phyloP scores from a whole-genome alignment of 495 filamentous ascomycete genomes.

The Thermochaetoides thermophila region DNA sequence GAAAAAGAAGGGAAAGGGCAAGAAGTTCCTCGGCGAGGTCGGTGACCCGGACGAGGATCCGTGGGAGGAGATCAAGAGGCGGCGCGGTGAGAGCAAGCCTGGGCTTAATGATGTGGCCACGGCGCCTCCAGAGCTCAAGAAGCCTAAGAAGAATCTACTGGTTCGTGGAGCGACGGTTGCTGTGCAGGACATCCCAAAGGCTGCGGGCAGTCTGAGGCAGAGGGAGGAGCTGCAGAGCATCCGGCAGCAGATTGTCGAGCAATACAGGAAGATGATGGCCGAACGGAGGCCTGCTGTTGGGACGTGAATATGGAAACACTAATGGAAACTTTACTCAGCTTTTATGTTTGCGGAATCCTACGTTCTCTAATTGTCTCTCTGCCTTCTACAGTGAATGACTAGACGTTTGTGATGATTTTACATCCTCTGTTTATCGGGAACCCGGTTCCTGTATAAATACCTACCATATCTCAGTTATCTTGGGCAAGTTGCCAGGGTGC shows the following conservation, averaged over 20 bases:
- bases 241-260: conserved; percentile 62
- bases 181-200: conserved; percentile 58
- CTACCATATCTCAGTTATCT: no score
- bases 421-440: no score
- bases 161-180: conserved; percentile 56
- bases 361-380: no score
- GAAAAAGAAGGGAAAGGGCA: conserved; percentile 37
- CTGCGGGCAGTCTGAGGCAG: conserved; percentile 63
- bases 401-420: no score
- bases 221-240: conserved; percentile 69
- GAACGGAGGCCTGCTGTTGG: conserved; percentile 32
- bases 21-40: conserved; percentile 24
- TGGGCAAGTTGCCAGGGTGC: no score
- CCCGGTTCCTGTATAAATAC: no score
- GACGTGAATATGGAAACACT: neutral
- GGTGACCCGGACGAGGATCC: conserved; percentile 46
- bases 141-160: conserved; percentile 54
- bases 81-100: conserved; percentile 41
- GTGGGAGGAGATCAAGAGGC: conserved; percentile 58
- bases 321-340: no score
- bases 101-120: conserved; percentile 64
- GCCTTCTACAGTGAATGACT: no score
- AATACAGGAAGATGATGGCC: conserved; percentile 69
- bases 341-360: no score
- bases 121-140: conserved; percentile 62